phyloP scores from a whole-genome alignment of 2,329 filamentous ascomycete species.

The Neoscytalidium dimidiatum region DNA sequence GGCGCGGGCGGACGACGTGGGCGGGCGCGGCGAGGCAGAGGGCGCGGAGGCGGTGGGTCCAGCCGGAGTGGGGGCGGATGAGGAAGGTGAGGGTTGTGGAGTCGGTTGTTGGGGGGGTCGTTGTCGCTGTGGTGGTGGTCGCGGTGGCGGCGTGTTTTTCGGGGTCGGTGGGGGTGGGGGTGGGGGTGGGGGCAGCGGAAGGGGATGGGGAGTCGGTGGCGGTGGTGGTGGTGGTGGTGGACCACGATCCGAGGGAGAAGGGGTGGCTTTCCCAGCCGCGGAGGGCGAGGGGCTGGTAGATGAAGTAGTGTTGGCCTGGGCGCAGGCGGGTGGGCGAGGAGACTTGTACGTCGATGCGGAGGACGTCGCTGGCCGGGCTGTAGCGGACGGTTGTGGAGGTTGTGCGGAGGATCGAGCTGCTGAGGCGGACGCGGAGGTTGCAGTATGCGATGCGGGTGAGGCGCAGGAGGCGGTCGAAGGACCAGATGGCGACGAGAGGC shows the following conservation, averaged over 20 bases:
- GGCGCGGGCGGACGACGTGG: slow-evolving; percentile 29
- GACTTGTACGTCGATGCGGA: slow-evolving; percentile 48
- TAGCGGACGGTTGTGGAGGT: slow-evolving; percentile 47
- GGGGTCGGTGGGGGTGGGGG: neutral
- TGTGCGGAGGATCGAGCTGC: slow-evolving; percentile 26
- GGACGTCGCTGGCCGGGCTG: slow-evolving; percentile 45
- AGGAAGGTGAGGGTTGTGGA: slow-evolving; percentile 48
- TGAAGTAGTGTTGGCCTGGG: slow-evolving; percentile 53
- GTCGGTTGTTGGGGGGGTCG: no score
- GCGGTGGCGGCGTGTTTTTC: no score
- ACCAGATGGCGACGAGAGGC: slow-evolving; percentile 53
- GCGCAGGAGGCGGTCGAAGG: slow-evolving; percentile 51
- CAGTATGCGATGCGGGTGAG: slow-evolving; percentile 47
- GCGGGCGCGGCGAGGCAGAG: slow-evolving; percentile 29
- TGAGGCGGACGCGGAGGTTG: slow-evolving; percentile 41
- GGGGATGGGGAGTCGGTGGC: neutral
- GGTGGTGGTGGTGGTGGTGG: neutral
- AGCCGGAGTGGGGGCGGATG: slow-evolving; percentile 54
- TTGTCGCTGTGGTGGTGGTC: no score
- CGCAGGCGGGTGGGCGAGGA: slow-evolving; percentile 35
- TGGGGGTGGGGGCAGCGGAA: slow-evolving; percentile 25
- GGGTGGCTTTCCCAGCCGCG: slow-evolving; percentile 55
- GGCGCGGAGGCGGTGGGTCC: slow-evolving; percentile 49
- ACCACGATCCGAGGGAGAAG: slow-evolving; percentile 46
- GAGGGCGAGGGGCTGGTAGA: slow-evolving; percentile 49